Evolutionary conservation across 139 green algal species (phyloP).

Genomic region (Nannochloris sp.): DNA sequence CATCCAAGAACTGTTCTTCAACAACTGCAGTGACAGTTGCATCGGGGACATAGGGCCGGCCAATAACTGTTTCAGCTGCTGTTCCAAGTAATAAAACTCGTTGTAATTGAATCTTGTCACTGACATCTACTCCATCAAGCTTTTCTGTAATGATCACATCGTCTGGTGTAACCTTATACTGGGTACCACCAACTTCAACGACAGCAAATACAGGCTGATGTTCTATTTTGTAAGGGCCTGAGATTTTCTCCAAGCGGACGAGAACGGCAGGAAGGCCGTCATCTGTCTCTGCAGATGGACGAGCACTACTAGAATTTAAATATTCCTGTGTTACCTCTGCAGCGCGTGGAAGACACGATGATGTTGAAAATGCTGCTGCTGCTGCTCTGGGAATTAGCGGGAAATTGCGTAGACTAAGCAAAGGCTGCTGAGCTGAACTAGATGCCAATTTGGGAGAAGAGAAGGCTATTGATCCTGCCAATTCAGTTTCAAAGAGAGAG

Average conservation of each 20-base stretch:
- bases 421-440: neutral
- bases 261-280: neutral
- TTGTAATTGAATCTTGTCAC: conserved; percentile 41
- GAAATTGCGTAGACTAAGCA: neutral
- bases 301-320: neutral
- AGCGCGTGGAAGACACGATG: too few relatives aligned
- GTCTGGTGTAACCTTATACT: conserved; percentile 60
- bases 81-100: conserved; percentile 55
- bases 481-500: neutral
- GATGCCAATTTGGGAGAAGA: neutral
- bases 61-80: conserved; percentile 48
- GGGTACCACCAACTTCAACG: conserved; percentile 52
- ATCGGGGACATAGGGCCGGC: conserved; percentile 39
- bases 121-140: conserved; percentile 44
- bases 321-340: neutral
- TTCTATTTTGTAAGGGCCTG: conserved; percentile 8
- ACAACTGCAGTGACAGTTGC: conserved; percentile 39
- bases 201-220: conserved; percentile 48
- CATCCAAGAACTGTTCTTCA: conserved; percentile 70
- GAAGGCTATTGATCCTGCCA: neutral
- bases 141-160: conserved; percentile 63
- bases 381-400: neutral
- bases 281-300: too few relatives aligned
- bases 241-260: neutral
- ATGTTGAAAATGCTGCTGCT: too few relatives aligned